phyloP scores from a whole-genome alignment of 2,329 filamentous ascomycete species.

The Xylariaceae sp. region DNA sequence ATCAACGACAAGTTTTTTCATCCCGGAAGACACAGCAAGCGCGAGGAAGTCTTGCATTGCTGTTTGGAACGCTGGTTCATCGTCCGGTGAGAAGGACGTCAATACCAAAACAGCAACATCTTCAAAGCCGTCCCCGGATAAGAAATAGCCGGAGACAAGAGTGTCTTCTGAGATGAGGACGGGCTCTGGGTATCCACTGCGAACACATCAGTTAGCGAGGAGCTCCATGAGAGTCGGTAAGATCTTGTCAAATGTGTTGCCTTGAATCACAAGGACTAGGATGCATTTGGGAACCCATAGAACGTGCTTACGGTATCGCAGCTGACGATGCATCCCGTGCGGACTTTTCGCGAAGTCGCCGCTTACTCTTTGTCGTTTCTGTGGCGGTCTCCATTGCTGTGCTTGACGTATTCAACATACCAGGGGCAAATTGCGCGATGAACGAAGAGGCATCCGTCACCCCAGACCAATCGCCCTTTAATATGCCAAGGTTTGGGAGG shows the following conservation, averaged over 20 bases:
- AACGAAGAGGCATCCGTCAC: constrained; percentile 31
- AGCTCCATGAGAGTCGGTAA: too few relatives aligned
- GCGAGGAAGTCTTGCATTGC: constrained; percentile 31
- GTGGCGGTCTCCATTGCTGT: too few relatives aligned
- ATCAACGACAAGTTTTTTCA: constrained; percentile 54
- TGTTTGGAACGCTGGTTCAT: constrained; percentile 29
- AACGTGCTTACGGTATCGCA: too few relatives aligned
- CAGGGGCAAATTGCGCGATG: constrained; percentile 27
- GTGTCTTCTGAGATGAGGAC: constrained; percentile 28
- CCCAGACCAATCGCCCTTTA: constrained; percentile 32
- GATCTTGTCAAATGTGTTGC: too few relatives aligned
- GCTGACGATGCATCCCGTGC: too few relatives aligned
- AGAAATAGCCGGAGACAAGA: constrained; percentile 31
- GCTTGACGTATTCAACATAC: constrained; percentile 2
- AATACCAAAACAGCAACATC: constrained; percentile 30
- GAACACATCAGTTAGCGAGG: too few relatives aligned
- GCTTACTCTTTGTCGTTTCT: too few relatives aligned
- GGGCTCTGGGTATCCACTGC: constrained; percentile 27
- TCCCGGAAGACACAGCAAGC: constrained; percentile 40
- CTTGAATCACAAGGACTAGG: too few relatives aligned
- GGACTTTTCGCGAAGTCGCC: too few relatives aligned
- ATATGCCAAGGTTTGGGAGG: constrained; percentile 31
- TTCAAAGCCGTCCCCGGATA: constrained; percentile 29
- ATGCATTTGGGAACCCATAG: too few relatives aligned
- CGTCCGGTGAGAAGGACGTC: constrained; percentile 27